Base-by-base conservation (phyloP, 2,329 filamentous ascomycete species). In the Sarocladiaceae sp. region DNA sequence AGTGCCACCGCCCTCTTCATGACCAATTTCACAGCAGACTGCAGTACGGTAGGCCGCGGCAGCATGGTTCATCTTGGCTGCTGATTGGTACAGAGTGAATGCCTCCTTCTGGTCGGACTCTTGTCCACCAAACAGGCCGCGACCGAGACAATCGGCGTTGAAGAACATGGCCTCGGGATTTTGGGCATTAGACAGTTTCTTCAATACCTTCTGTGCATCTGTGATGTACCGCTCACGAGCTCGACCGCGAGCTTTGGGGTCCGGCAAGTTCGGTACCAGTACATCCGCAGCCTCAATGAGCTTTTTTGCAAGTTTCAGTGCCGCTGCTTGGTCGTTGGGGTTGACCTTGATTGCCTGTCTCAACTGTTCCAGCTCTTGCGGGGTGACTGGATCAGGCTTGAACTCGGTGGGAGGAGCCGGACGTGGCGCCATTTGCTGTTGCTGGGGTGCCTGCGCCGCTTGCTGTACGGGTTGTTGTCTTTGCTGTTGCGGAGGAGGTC, bases 21-120 rank as follows among this genome's bases (percentile, higher is more conserved):
- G 82, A 3, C 93, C 93, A 55, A 98, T 88, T 62, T 98, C 93
- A 59, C 93, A 97, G 68, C 93, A 98, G 0, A 98, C 91, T 1
- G 93, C 93, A 20, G 93, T 95, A 45, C 93, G 80, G 62, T 97
- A 98, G 0, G 93, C 93, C 21, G 88, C 87, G 44, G 85, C 83
- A 2, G 86, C 76, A 61, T 98, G 89, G 1, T 88, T 88, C 11
- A 83, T 68, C 67, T 97, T 98, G 1, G 93, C 93, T 2, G 91
- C 89, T 9, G 88, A 89, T 63, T 96, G 90, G 56, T 98, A 98
- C 9, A 97, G 71, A 2, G 80, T 83, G 61, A 96, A 98, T 0
- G 93, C 93, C 66, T 97, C 90, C 58, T 94, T 95, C 43, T 85
- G 80, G 55, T 97, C 91, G 0, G 81, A 74, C 54, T 91, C 83